A percentile compares a stretch with the other conserved stretches of the same genome.
These are phyloP conservation scores for Urostyla sp. DNA, from an alignment of 73 alveolate species.

Conservation along the genomic window DNA sequence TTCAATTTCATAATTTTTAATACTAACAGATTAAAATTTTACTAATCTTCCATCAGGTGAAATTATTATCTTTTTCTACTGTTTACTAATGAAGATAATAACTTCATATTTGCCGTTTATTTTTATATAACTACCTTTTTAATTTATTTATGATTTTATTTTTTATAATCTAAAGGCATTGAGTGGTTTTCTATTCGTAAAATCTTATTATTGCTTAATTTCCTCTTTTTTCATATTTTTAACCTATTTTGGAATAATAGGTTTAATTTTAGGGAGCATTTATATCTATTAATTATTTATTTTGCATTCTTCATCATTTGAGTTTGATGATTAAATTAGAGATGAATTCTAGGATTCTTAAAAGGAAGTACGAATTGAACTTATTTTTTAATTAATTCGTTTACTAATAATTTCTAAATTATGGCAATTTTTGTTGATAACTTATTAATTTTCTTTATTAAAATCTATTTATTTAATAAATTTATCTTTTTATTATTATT, in stretches of 20 bases:
- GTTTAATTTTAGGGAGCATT: too few species aligned
- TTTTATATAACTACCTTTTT: constrained; percentile 33
- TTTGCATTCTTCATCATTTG: too few species aligned
- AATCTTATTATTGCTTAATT: neutral
- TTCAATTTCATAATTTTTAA: neutral
- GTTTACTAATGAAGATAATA: neutral
- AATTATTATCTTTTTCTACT: constrained; percentile 20
- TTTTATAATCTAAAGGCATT: constrained; percentile 3
- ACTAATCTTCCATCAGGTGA: constrained; percentile 47
- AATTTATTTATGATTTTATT: constrained; percentile 18
- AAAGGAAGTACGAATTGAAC: too few species aligned
- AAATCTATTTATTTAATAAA: neutral
- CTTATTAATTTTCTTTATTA: neutral
- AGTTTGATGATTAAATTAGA: too few species aligned
- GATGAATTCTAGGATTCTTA: neutral
- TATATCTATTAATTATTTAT: too few species aligned
- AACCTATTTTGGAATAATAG: too few species aligned
- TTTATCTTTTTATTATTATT: neutral
- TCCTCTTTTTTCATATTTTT: neutral
- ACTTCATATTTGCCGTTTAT: constrained; percentile 18
- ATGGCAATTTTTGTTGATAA: too few species aligned
- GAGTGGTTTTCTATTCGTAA: neutral
- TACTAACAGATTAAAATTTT: neutral
- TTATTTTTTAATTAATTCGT: too few species aligned
- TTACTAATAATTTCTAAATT: too few species aligned